Percentiles rank a stretch among this genome's conserved stretches.
Conservation (phyloP, 306 rosid species). For the Alnus rubra region DNA sequence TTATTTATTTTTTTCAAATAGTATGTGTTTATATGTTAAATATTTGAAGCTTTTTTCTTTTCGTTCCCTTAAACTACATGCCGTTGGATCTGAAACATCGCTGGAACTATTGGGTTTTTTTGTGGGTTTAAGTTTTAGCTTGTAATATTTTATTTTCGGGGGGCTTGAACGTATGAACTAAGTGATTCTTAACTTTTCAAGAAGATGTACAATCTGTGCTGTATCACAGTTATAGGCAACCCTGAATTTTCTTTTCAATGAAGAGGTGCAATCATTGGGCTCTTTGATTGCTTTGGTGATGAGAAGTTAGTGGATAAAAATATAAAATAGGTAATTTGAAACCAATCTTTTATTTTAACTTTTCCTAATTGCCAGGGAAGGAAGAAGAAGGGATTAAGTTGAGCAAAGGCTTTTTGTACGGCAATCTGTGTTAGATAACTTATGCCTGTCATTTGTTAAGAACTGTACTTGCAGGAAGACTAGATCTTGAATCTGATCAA, state of each 20-base stretch:
- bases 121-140: background rate
- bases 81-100: background rate
- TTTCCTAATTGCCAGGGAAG: background rate
- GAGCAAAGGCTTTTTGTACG: background rate
- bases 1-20: background rate
- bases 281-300: background rate
- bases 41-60: background rate
- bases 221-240: background rate
- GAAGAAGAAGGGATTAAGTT: background rate
- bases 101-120: constrained; percentile 10
- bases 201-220: background rate
- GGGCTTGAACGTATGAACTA: background rate
- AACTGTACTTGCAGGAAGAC: background rate
- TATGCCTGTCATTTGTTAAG: background rate
- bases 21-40: background rate
- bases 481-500: background rate
- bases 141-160: background rate
- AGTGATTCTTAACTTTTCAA: background rate
- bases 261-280: background rate
- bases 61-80: background rate
- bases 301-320: background rate
- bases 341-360: background rate
- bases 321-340: background rate
- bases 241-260: background rate
- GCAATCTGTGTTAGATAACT: background rate